Conservation (phyloP, 2,329 filamentous ascomycete species). For the Ustulina deusta region DNA sequence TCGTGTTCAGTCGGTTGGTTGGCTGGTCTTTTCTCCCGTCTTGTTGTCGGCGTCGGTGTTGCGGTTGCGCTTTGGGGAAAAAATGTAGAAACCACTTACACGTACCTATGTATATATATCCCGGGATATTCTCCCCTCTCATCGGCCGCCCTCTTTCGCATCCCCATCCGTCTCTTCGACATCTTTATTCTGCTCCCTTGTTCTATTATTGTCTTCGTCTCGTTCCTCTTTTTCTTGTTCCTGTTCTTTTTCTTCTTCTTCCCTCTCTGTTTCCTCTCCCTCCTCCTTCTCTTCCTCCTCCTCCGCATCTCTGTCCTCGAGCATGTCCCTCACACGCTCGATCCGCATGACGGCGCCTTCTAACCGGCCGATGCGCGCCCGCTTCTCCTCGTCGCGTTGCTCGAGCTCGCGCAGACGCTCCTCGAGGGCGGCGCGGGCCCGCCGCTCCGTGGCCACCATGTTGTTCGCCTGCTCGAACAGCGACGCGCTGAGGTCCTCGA, state of each 20-base stretch:
- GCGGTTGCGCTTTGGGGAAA: not conserved
- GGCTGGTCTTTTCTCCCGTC: not conserved
- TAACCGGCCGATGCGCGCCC: slow-evolving; percentile 73
- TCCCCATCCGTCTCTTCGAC: not conserved
- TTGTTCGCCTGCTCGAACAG: slow-evolving; percentile 88
- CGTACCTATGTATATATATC: not conserved
- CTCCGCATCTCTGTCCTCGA: slow-evolving; percentile 55
- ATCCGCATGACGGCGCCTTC: slow-evolving; percentile 79
- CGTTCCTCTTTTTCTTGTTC: not conserved
- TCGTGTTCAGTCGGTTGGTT: not conserved
- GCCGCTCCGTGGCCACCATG: slow-evolving; percentile 84
- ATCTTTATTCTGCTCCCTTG: not conserved
- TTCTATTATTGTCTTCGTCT: not conserved
- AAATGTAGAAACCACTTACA: not conserved
- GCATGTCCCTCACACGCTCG: slow-evolving; percentile 73
- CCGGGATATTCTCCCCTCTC: not conserved
- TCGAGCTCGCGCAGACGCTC: slow-evolving; percentile 77
- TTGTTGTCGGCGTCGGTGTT: not conserved
- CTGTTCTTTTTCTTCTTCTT: not conserved
- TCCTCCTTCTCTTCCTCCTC: not conserved
- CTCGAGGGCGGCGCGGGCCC: slow-evolving; percentile 77
- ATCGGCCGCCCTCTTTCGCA: slow-evolving; percentile 1
- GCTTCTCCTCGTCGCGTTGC: slow-evolving; percentile 76
- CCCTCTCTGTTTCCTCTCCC: not conserved
- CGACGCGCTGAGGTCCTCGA: slow-evolving; percentile 80